Base-by-base conservation (phyloP, 73 alveolate species). In the Paramecium sonneborni region DNA sequence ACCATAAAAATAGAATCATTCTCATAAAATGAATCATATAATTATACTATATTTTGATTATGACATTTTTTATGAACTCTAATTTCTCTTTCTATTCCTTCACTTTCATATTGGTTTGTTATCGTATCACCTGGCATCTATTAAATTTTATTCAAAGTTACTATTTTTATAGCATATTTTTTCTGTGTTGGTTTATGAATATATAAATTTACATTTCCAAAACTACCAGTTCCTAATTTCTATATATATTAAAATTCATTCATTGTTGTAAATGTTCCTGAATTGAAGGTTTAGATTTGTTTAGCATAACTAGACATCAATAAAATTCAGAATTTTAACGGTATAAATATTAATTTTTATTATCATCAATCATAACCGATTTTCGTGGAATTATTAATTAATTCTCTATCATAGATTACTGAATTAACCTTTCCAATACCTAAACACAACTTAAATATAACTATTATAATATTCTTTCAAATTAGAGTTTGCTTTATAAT, bases 51-150 rank as follows among this genome's bases (percentile, higher is more conserved):
- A 32, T 88, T 44, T 24, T 23, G 58, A 72, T 69, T 52, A 2
- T 30, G 41, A 34, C 85, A 88, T 68, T 70, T 62, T 12, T 39
- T 48, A 69, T 88, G 94, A 11, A 70, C 91, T 44, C 88, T 69
- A 10, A 88, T 82, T 70, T 88, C 94, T 72, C 94, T 88, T 43
- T 88, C 94, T 20, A 88, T 88, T 11, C 85, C 87, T 44, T 82
- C 87, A 30, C 52, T 41, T 24, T 88, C 91, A 39, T 30, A 69
- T 24, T 32, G 1, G 20, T 76, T 88, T 3, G 67, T 34, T 9
- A 88, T 88, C 20, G 82, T 88, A 3, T 43, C 74, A 46, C 85
- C 76, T 1, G 90, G 85, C 70, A 88, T 88, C 94, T 88, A 69
- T 1, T 23, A n/a, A 1, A 3, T 8, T 21, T 18, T 10, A n/a